Percentiles rank a stretch among this genome's conserved stretches.
Evolutionary conservation across 2,329 filamentous ascomycete genomes (phyloP).

Genomic region (Westerdykella ornata): DNA sequence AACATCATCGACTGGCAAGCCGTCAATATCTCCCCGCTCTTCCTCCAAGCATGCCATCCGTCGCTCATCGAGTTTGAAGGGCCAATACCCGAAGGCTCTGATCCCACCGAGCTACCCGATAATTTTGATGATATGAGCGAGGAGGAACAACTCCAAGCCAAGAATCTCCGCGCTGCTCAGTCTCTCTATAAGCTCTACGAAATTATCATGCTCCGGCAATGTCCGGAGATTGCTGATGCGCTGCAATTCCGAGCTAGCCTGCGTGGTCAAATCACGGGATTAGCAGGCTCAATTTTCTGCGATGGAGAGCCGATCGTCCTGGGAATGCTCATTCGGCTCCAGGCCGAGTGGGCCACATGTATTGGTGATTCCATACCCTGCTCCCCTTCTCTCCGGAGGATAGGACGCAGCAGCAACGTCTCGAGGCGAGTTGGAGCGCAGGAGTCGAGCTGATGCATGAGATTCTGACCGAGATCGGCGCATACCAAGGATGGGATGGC

Average conservation of each 20-base stretch:
- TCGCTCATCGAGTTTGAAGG: conserved; percentile 21
- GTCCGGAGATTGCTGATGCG: conserved; percentile 12
- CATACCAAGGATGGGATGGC: conserved; percentile 19
- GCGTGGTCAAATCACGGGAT: conserved; percentile 10
- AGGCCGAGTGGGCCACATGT: conserved; percentile 12
- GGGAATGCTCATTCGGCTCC: conserved; percentile 15
- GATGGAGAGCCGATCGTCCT: conserved; percentile 13
- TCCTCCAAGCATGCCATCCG: conserved; percentile 20
- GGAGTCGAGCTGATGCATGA: conserved; percentile 18
- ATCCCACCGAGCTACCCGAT: conserved; percentile 11
- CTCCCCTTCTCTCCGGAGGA: conserved; percentile 13
- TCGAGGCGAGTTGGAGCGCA: conserved; percentile 14
- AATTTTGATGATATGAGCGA: conserved; percentile 11
- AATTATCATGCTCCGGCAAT: conserved; percentile 11
- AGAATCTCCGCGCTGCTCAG: conserved; percentile 14
- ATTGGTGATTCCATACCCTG: conserved; percentile 6
- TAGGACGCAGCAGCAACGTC: conserved; percentile 12
- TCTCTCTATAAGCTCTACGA: conserved; percentile 17
- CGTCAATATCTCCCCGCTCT: conserved; percentile 21
- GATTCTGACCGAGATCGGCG: conserved; percentile 13
- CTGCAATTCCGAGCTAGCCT: conserved; percentile 13
- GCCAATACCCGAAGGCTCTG: conserved; percentile 14
- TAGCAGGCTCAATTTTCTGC: conserved; percentile 14
- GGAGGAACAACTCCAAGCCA: conserved; percentile 12
- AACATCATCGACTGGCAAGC: conserved; percentile 35